Evolutionary conservation across 768 basidiomycete species (phyloP).

Genomic region (Rhizopogon vinicolor): DNA sequence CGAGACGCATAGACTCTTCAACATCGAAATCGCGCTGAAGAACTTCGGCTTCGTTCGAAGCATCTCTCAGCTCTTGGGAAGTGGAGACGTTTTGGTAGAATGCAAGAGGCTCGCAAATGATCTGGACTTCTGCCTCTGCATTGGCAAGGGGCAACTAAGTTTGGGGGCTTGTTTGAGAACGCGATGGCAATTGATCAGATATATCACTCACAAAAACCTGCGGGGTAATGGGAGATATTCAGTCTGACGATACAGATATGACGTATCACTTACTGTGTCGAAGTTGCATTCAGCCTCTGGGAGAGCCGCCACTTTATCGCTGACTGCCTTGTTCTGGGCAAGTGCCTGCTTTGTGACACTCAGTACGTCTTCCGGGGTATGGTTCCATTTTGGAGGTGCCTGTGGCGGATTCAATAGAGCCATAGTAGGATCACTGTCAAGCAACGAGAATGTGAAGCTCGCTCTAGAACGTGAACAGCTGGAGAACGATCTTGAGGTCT

Average conservation of each 20-base stretch:
- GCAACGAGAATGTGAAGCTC: background rate
- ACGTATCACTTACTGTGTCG: conserved; percentile 47
- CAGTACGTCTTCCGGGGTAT: conserved; percentile 56
- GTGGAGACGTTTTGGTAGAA: conserved; percentile 85
- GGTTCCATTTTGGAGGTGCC: conserved; percentile 59
- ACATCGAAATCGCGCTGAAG: conserved; percentile 66
- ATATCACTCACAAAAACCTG: conserved; percentile 70
- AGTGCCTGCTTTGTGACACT: conserved; percentile 56
- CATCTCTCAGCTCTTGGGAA: conserved; percentile 73
- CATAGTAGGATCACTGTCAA: conserved; percentile 19
- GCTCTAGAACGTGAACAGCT: background rate
- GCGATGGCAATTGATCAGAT: conserved; percentile 5
- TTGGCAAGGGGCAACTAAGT: conserved; percentile 53
- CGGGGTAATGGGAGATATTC: background rate
- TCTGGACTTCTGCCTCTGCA: conserved; percentile 52
- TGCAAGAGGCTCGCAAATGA: conserved; percentile 50
- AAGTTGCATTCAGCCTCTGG: conserved; percentile 56
- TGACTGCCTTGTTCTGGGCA: conserved; percentile 45
- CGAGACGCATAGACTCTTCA: conserved; percentile 76
- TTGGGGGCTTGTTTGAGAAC: conserved; percentile 12
- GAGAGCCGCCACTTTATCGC: conserved; percentile 59
- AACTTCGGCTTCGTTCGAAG: conserved; percentile 71
- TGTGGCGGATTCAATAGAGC: conserved; percentile 62
- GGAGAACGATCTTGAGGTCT: background rate
- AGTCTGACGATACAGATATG: background rate